Conservation (phyloP, 306 rosid genomes). For the Trifolium dubium region DNA sequence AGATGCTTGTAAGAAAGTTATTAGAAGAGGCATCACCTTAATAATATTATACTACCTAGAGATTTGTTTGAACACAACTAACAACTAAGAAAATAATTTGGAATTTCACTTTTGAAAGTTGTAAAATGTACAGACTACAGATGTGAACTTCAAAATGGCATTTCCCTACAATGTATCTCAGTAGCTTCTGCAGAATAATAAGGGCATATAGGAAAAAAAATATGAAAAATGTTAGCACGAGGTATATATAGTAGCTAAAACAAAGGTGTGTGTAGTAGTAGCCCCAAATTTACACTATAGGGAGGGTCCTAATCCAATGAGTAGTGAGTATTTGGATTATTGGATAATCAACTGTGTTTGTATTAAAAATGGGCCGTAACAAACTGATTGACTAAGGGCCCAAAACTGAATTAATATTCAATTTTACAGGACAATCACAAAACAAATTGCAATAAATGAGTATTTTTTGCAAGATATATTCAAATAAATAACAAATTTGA, state of each 20-base stretch:
- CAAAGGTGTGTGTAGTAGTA: background rate
- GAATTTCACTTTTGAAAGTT: background rate
- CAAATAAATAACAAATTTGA: no score
- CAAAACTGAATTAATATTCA: background rate
- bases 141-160: no score
- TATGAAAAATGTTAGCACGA: background rate
- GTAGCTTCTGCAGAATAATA: background rate
- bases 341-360: background rate
- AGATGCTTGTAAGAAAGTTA: no score
- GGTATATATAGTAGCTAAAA: background rate
- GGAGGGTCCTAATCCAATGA: no score
- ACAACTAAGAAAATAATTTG: no score
- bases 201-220: background rate
- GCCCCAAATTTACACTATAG: background rate
- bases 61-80: background rate
- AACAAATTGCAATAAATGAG: no score
- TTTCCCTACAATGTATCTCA: background rate
- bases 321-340: background rate
- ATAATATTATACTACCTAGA: no score
- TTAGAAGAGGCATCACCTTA: no score
- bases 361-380: background rate
- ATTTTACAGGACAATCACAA: no score
- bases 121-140: background rate
- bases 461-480: background rate
- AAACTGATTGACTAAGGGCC: background rate